Evolutionary conservation across 257 asterid genomes (phyloP).

Genomic region (Plectranthus barbatus): DNA sequence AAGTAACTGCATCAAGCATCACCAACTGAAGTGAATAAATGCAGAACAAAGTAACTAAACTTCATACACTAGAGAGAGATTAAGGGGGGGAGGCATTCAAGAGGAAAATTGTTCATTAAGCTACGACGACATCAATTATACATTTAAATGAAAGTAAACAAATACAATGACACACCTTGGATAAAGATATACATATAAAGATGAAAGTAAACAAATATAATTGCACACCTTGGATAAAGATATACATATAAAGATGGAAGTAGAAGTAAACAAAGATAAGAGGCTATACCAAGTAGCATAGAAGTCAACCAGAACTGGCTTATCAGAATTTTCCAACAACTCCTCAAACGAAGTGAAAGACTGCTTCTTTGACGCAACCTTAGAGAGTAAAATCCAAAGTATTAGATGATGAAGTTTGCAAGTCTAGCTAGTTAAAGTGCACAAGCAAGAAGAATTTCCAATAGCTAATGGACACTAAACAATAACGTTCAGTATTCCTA

Average conservation of each 20-base stretch:
- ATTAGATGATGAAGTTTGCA: not conserved
- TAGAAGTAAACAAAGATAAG: not conserved
- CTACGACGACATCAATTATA: not conserved
- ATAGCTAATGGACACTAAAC: not conserved
- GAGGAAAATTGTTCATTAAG: not conserved
- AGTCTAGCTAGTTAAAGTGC: not conserved
- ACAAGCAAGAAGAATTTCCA: not conserved
- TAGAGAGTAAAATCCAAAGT: constrained; percentile 12
- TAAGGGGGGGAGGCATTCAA: not conserved
- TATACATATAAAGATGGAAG: not conserved
- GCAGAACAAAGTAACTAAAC: not conserved
- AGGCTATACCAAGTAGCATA: constrained; percentile 83
- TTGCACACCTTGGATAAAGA: constrained; percentile 1
- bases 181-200: not conserved
- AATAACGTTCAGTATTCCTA: too few species aligned
- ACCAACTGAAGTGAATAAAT: not conserved
- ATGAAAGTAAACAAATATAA: too few species aligned
- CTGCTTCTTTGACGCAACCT: constrained; percentile 91
- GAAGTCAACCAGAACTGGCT: constrained; percentile 87
- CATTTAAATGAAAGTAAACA: too few species aligned
- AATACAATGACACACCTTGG: not conserved
- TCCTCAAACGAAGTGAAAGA: constrained; percentile 73
- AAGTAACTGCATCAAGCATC: too few species aligned
- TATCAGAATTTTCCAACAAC: constrained; percentile 62
- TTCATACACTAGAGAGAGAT: not conserved